phyloP scores from a whole-genome alignment of 2,329 filamentous ascomycete genomes.

The Passalora sequoiae region DNA sequence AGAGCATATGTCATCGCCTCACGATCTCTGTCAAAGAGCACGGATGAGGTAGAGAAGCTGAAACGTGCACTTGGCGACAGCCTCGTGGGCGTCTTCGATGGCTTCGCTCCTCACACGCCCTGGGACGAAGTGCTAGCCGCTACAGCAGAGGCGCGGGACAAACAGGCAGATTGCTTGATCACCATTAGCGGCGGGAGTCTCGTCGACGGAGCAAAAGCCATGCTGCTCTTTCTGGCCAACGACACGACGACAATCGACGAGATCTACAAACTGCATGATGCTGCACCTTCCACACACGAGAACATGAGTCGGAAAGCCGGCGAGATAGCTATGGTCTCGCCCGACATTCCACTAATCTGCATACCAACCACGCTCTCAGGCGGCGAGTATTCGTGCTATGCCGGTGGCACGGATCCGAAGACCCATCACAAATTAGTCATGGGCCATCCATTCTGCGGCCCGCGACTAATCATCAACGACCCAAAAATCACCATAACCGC shows the following conservation, averaged over 20 bases:
- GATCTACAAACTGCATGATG: conserved; percentile 13
- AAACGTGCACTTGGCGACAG: conserved; percentile 38
- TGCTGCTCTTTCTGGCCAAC: conserved; percentile 35
- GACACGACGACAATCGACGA: conserved; percentile 12
- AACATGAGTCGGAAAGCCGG: not conserved
- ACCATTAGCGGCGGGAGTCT: conserved; percentile 53
- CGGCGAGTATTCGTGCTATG: conserved; percentile 34
- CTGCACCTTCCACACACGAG: not conserved
- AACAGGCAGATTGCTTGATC: conserved; percentile 47
- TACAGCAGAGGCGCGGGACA: conserved; percentile 37
- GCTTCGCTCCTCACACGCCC: conserved; percentile 52
- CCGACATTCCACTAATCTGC: conserved; percentile 13
- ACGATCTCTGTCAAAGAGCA: conserved; percentile 45
- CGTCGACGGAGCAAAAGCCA: conserved; percentile 53
- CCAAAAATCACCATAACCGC: conserved; percentile 49
- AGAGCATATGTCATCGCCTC: conserved; percentile 51
- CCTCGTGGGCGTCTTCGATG: conserved; percentile 45
- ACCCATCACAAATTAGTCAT: conserved; percentile 16
- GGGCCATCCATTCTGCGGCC: conserved; percentile 32
- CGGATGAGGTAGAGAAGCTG: conserved; percentile 42
- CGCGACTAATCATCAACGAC: conserved; percentile 53
- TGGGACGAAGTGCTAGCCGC: conserved; percentile 51
- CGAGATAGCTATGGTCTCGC: not conserved
- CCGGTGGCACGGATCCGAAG: conserved; percentile 35
- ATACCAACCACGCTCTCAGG: conserved; percentile 15